Percentiles rank a stretch among this genome's conserved stretches.
Conservation (phyloP, 2,329 filamentous ascomycete species). For the Davidsoniella eucalypti region DNA sequence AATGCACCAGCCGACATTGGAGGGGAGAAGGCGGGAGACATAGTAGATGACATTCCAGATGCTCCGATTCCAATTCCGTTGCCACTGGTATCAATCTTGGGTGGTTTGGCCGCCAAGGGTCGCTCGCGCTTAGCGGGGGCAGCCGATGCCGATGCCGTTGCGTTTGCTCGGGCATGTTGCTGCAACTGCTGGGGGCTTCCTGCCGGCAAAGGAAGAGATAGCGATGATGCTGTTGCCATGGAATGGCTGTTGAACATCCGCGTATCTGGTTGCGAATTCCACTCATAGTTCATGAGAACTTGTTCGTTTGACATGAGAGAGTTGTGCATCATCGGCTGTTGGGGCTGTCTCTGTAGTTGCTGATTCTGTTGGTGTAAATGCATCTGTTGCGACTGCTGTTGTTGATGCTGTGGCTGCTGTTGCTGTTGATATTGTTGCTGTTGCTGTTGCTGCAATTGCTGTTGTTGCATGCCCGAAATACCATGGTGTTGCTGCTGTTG, state of each 20-base stretch:
- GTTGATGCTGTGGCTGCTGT: conserved; percentile 8
- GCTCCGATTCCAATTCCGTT: background rate
- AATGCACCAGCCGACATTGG: conserved; percentile 17
- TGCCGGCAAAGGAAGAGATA: conserved; percentile 8
- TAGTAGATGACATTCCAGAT: conserved; percentile 16
- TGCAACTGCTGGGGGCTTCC: conserved; percentile 12
- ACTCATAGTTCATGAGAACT: background rate
- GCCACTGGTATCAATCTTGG: conserved; percentile 1
- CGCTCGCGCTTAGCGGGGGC: background rate
- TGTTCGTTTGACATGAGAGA: background rate
- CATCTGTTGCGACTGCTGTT: conserved; percentile 1
- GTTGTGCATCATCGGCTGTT: background rate
- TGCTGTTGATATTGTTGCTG: conserved; percentile 17
- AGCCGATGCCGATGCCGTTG: background rate
- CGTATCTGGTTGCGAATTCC: conserved; percentile 3
- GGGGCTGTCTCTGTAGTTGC: conserved; percentile 8
- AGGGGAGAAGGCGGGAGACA: conserved; percentile 26
- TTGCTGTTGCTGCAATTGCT: conserved; percentile 14
- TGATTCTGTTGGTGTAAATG: conserved; percentile 3
- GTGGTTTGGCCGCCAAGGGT: conserved; percentile 10
- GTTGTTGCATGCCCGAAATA: conserved; percentile 13
- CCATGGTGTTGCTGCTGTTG: conserved; percentile 13
- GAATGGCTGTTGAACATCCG: conserved; percentile 12
- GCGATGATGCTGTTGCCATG: conserved; percentile 2
- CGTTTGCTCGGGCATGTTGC: conserved; percentile 12